Base-by-base conservation (phyloP, 1,284 basidiomycete genomes). In the Ceratobasidium sp. region DNA sequence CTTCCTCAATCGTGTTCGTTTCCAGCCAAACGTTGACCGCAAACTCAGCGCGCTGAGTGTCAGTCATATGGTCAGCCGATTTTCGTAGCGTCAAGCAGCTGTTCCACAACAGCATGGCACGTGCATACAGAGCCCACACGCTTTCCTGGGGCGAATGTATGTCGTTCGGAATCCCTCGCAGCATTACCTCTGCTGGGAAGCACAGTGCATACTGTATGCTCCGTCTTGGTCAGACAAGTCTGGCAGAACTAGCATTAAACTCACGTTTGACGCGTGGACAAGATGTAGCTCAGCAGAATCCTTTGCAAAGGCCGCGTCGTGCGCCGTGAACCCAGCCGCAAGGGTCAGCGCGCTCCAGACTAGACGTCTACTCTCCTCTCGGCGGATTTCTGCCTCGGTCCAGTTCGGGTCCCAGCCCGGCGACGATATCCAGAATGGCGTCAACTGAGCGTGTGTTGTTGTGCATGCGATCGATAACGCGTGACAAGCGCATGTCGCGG, bases 11-110 rank as follows among this genome's bases (percentile, higher is more conserved):
- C 2, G 84, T 85, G 82, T 93, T 91, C 23, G 91, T 89, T 84
- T 93, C 92, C n/a, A 91, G 84, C 92, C 93, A 94, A 13, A 92
- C 90, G 75, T 87, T 86, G 77, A 91, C 85, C 10, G 90, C 91
- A 82, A 92, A 94, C 46, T 90, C 87, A 20, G 90, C 88, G 80
- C 90, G 90, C 63, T 91, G 88, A 2, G 83, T 83, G 63, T 90
- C 88, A 13, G 75, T 60, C 68, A 69, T 76, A 10, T 20, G 76
- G 58, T 60, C 63, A 1, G 61, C 44, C 23, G 53, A 40, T 40
- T 70, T 73, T 23, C 89, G 89, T 87, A 92, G 90, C 58, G 88
- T 89, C 61, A 91, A 86, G 82, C 93, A 94, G 46, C 88, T 88
- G 83, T 93, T 90, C 92, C 93, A 94, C 44, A 94, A 85, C 20